phyloP scores from a whole-genome alignment of 805 yeast species.

The Teunomyces gatunensis region DNA sequence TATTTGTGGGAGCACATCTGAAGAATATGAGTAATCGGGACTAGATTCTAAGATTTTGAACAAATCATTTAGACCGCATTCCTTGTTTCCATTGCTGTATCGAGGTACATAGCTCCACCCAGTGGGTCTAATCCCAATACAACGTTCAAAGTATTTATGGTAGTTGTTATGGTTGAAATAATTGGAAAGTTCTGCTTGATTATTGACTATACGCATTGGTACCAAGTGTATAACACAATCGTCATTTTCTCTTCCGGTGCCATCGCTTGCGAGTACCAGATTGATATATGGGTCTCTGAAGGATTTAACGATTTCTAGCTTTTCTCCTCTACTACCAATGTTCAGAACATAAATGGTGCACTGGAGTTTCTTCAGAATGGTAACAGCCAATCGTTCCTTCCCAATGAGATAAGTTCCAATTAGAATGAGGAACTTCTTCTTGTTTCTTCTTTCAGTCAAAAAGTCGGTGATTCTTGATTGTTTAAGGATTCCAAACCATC shows the following conservation, averaged over 20 bases:
- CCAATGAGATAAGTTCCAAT: slow-evolving; percentile 93
- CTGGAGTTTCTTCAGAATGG: slow-evolving; percentile 50
- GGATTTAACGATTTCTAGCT: slow-evolving; percentile 39
- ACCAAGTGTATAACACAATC: slow-evolving; percentile 59
- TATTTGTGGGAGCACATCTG: slow-evolving; percentile 32
- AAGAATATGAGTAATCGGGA: slow-evolving; percentile 22
- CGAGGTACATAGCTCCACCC: slow-evolving; percentile 71
- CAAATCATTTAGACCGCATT: slow-evolving; percentile 5
- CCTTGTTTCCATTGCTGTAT: slow-evolving; percentile 8
- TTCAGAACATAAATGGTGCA: slow-evolving; percentile 56
- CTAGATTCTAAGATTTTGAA: slow-evolving; percentile 12
- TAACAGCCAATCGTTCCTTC: slow-evolving; percentile 79
- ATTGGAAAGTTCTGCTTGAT: slow-evolving; percentile 42
- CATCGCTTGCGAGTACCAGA: slow-evolving; percentile 25
- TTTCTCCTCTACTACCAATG: slow-evolving; percentile 44
- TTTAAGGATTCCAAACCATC: slow-evolving; percentile 32
- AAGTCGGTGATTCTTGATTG: slow-evolving; percentile 44
- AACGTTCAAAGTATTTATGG: slow-evolving; percentile 48
- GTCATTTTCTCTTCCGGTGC: slow-evolving; percentile 45
- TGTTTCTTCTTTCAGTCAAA: slow-evolving; percentile 15
- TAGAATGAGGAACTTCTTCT: slow-evolving; percentile 50
- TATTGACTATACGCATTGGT: slow-evolving; percentile 56
- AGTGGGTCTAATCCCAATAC: slow-evolving; percentile 80
- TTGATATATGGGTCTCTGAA: slow-evolving; percentile 45
- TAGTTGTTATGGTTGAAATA: slow-evolving; percentile 50